Evolutionary conservation across 495 filamentous ascomycete genomes (phyloP).

Genomic region (Tuber magnatum): DNA sequence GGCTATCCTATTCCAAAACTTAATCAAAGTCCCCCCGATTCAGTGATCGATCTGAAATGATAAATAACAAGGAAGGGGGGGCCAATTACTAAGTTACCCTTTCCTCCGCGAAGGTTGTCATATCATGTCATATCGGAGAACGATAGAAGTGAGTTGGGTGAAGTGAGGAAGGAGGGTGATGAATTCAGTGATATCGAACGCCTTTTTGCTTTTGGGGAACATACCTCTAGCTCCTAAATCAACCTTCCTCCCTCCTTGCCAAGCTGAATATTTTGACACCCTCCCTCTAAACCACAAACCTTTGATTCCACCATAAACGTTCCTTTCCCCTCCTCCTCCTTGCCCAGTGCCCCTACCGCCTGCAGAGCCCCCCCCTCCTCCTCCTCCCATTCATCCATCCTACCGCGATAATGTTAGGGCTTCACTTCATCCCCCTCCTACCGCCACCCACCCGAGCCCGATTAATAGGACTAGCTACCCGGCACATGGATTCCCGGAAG

Average conservation of each 20-base stretch:
- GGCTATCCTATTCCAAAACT: not conserved
- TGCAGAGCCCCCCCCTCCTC: not conserved
- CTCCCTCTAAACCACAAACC: not conserved
- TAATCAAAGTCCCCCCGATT: not conserved
- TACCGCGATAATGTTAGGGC: not conserved
- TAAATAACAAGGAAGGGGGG: not conserved
- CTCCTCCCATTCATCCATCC: not conserved
- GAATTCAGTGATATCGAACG: not conserved
- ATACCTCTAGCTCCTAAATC: not conserved
- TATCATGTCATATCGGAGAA: not conserved
- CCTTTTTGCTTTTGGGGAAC: constrained; percentile 5
- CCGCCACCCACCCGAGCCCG: constrained; percentile 2
- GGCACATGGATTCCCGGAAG: not conserved
- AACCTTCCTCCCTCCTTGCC: constrained; percentile 2
- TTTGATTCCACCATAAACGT: constrained; percentile 4
- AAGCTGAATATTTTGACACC: constrained; percentile 4
- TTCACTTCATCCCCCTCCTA: constrained; percentile 1
- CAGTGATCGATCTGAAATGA: not conserved
- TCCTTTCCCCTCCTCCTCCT: not conserved
- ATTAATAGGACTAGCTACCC: constrained; percentile 2
- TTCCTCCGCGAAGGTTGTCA: not conserved
- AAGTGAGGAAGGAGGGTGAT: not conserved
- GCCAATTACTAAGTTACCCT: not conserved
- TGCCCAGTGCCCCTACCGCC: not conserved
- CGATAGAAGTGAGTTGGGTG: not conserved